Evolutionary conservation across 2,329 filamentous ascomycete genomes (phyloP), one percentile per base, ranked within the genome.

Genomic region (Aureobasidium sp.): DNA sequence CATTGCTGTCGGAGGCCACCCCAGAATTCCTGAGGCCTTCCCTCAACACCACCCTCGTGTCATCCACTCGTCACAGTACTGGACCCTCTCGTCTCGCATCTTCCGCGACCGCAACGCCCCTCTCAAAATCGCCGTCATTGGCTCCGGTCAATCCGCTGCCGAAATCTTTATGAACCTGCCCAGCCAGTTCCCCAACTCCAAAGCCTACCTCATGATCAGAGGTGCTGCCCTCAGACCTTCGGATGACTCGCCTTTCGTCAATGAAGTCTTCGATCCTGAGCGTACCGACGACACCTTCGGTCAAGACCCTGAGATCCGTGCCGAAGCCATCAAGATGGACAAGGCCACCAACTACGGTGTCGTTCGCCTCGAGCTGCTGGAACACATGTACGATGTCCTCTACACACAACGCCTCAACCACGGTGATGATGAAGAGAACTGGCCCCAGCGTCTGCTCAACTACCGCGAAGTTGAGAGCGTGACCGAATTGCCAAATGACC

Each of bases 161-260:
- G 93, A 99, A 78, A 96, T 97, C 70, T 97, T 95, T 79, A 88
- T 90, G 77, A 92, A 96, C 74, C 78, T 97, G 55, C 88, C 93
- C 70, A 82, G 79, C 42, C 79, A 90, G 51, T 97, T 95, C 72
- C 91, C 91, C 42, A 91, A 93, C 72, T 86, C 89, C 32, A 82
- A 84, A 68, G 92, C 91, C 0, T 84, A 80, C 39, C 77, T 99
- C 62, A 79, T 97, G 64, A 93, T 96, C 80, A 87, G 90, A 68
- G 87, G 87, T 46, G 85, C 91, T 66, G 91, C 93, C 62, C 77
- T 99, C 64, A 86, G 89, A 68, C 93, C 93, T 1, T 96, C 91
- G 71, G 93, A 99, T 72, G 94, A 97, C 74, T 96, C 91, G 60
- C 94, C 93, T 20, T 97, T 97, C 70, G 91, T 97, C 69, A 97